Conservation (phyloP, 208 protist species). For the Balamuthia mandrillaris region DNA sequence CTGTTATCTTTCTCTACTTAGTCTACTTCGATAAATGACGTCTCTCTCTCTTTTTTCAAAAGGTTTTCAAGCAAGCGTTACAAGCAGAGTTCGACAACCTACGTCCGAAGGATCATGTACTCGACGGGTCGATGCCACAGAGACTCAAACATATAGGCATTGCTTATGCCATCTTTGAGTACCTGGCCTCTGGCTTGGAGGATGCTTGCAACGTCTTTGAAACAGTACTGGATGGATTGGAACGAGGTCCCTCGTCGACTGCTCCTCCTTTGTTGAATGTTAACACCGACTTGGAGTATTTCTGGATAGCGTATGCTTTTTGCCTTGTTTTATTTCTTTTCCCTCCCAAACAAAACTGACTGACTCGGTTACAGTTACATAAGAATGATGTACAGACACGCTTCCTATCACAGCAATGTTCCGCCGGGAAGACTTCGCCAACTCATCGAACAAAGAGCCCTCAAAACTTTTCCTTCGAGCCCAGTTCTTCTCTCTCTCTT, state of each 20-base stretch:
- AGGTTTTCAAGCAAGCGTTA: too few species aligned
- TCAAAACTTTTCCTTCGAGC: background rate
- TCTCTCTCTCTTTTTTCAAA: too few species aligned
- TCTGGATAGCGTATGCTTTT: too few species aligned
- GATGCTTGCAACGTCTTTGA: background rate
- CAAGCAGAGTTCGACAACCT: too few species aligned
- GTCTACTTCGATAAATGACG: too few species aligned
- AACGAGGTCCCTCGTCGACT: background rate
- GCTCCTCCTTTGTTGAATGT: background rate
- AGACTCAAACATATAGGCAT: background rate
- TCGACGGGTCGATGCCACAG: background rate
- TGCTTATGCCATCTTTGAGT: background rate
- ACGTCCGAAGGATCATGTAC: too few species aligned
- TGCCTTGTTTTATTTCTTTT: too few species aligned
- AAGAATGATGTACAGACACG: background rate
- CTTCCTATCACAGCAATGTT: background rate
- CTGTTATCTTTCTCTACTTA: too few species aligned
- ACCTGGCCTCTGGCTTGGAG: background rate
- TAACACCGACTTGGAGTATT: background rate
- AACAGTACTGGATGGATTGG: background rate
- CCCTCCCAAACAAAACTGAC: too few species aligned
- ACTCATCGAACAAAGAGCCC: background rate
- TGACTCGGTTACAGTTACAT: background rate
- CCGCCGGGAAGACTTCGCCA: background rate
- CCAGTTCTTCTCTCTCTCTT: background rate